Percentiles rank a stretch among this genome's conserved stretches.
Evolutionary conservation across 2,329 filamentous ascomycete genomes (phyloP).

Genomic region (Helotiales sp.): DNA sequence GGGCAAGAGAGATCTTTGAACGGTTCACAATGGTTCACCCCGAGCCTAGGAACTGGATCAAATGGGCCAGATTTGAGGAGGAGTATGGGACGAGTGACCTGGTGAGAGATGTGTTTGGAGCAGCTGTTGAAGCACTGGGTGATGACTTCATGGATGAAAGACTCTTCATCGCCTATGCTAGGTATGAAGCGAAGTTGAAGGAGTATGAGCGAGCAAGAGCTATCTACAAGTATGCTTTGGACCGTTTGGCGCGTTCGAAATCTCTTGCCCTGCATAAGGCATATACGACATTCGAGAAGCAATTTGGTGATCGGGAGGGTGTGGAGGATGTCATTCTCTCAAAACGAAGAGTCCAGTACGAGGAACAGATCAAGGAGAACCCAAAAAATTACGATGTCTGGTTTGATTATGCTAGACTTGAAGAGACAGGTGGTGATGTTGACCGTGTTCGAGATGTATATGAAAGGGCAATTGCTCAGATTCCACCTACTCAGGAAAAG

Average conservation of each 20-base stretch:
- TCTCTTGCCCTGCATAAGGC: conserved; percentile 85
- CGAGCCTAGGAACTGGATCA: conserved; percentile 96
- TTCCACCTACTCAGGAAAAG: conserved; percentile 94
- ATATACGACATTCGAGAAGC: conserved; percentile 97
- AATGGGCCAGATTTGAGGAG: conserved; percentile 97
- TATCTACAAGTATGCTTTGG: conserved; percentile 95
- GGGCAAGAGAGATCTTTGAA: conserved; percentile 86
- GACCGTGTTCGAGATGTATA: conserved; percentile 90
- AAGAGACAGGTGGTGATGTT: conserved; percentile 79
- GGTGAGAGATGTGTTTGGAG: conserved; percentile 88
- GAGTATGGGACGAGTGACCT: conserved; percentile 90
- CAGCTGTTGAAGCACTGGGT: conserved; percentile 83
- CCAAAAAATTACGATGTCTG: conserved; percentile 95
- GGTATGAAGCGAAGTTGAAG: conserved; percentile 91
- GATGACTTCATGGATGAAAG: conserved; percentile 97
- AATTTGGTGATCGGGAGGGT: conserved; percentile 89
- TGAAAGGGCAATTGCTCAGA: conserved; percentile 91
- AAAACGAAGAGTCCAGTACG: conserved; percentile 89
- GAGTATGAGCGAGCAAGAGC: conserved; percentile 91
- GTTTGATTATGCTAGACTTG: conserved; percentile 92
- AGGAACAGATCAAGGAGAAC: conserved; percentile 91
- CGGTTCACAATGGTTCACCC: conserved; percentile 91
- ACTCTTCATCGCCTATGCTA: conserved; percentile 92
- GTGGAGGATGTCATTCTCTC: conserved; percentile 96
- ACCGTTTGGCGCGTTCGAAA: conserved; percentile 85